A percentile compares a stretch with the other conserved stretches of the same genome.
Evolutionary conservation across 2,329 filamentous ascomycete species (phyloP).

Genomic region (Thelonectria olida): DNA sequence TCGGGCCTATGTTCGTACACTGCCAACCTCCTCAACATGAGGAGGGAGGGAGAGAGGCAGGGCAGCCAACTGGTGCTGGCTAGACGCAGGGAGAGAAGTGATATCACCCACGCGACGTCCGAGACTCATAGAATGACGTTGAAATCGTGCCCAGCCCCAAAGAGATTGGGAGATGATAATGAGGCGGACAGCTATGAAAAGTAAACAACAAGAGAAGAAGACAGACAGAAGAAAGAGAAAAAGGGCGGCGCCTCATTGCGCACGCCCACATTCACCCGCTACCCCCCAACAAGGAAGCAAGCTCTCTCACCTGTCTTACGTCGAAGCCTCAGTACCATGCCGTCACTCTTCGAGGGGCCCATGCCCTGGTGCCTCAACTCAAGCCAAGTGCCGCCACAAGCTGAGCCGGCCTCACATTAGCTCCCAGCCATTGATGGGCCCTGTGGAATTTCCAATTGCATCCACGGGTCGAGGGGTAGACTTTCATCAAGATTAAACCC

Average conservation of each 20-base stretch:
- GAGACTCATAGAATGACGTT: not conserved
- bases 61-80: not conserved
- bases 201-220: not conserved
- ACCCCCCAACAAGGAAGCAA: slow-evolving; percentile 5
- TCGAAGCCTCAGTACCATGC: slow-evolving; percentile 30
- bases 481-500: slow-evolving; percentile 7
- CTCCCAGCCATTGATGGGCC: slow-evolving; percentile 20
- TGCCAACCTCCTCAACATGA: slow-evolving; percentile 1
- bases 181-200: slow-evolving; percentile 4
- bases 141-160: slow-evolving; percentile 7
- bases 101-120: not conserved
- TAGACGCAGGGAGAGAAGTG: not conserved
- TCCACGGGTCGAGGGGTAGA: slow-evolving; percentile 8
- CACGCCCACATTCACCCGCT: slow-evolving; percentile 10
- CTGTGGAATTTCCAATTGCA: slow-evolving; percentile 14
- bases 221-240: slow-evolving; percentile 15
- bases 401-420: slow-evolving; percentile 18
- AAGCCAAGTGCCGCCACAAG: slow-evolving; percentile 32
- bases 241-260: slow-evolving; percentile 24
- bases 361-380: slow-evolving; percentile 28
- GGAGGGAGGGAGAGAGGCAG: not conserved
- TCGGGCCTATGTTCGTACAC: slow-evolving; percentile 26
- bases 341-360: slow-evolving; percentile 31
- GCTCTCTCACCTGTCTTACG: slow-evolving; percentile 16
- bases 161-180: slow-evolving; percentile 7